Evolutionary conservation across 371 early-diverging fungal genomes (phyloP), one percentile per base, ranked within the genome.

Genomic region (Mortierella sp.): DNA sequence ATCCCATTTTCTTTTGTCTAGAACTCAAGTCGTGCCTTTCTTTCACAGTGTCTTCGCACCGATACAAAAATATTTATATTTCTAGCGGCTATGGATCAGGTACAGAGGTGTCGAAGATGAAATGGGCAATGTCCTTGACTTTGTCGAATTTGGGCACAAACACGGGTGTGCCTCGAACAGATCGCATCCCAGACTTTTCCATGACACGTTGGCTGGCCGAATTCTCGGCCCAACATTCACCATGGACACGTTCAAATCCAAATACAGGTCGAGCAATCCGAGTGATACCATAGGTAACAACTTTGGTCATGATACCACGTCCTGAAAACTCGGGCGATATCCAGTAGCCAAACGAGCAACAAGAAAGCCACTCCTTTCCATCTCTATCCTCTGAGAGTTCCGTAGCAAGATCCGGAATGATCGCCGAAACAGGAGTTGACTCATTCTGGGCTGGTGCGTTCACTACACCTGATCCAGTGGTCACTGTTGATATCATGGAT

Each of bases 241-340:
- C 69, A 51, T 77, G 77, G 25, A 77, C 62, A 7, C 77, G 77
- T 9, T 77, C 69, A 14, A 65, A 77, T 7, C 68, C 72, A 64
- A 77, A 66, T 25, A 57, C 71, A 1, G 51, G 59, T 2, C 64
- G 57, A 0, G 69, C 62, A 26, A 77, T 25, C 15, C 44, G 21
- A 0, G 48, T 7, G 45, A 72, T 25, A 12, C 47, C 69, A 66
- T 57, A 72, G 4, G 7, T 14, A 28, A 77, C 28, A 19, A 72
- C 77, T 25, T 55, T 60, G 16, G 48, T 62, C 72, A 76, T 68
- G 47, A 68, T 59, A 0, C 72, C 72, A 45, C 62, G 56, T 28
- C 77, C 65, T 0, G 61, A n/a, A 21, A 64, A 19, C 44, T 76
- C 77, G 0, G 71, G 66, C 18, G 77, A 76, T n/a, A 76, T 37